Percentiles rank a stretch among this genome's conserved stretches.
These are phyloP conservation scores for Lasiodiplodia sp. DNA, from an alignment of 2,329 filamentous ascomycete species.

Conservation along the genomic window DNA sequence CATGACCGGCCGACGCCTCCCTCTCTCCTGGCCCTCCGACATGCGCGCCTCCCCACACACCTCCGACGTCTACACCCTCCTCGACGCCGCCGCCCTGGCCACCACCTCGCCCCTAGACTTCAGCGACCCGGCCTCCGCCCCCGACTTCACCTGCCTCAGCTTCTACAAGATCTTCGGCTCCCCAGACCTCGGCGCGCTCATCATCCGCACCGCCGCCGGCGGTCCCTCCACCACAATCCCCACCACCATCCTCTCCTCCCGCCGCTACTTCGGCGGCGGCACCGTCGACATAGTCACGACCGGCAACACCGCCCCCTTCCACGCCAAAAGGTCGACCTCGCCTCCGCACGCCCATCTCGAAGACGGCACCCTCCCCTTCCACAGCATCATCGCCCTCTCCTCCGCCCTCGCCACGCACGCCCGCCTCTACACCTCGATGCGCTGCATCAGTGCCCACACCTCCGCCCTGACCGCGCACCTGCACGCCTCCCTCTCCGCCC, in stretches of 20 bases:
- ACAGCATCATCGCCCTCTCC: slow-evolving; percentile 68
- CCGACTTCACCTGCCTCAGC: slow-evolving; percentile 87
- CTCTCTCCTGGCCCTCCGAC: slow-evolving; percentile 70
- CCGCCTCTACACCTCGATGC: slow-evolving; percentile 65
- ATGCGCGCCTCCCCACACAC: slow-evolving; percentile 41
- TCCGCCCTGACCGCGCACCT: slow-evolving; percentile 60
- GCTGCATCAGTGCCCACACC: slow-evolving; percentile 66
- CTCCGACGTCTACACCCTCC: slow-evolving; percentile 66
- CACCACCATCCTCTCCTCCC: slow-evolving; percentile 63
- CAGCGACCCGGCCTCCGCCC: slow-evolving; percentile 60
- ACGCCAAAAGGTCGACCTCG: slow-evolving; percentile 59
- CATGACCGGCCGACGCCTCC: slow-evolving; percentile 81
- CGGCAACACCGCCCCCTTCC: slow-evolving; percentile 54
- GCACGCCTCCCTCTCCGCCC: slow-evolving; percentile 54
- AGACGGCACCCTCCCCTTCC: slow-evolving; percentile 72
- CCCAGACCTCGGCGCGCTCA: slow-evolving; percentile 84
- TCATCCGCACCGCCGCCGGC: slow-evolving; percentile 69
- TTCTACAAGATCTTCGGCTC: slow-evolving; percentile 98
- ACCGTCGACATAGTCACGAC: slow-evolving; percentile 68
- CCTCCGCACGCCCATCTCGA: slow-evolving; percentile 68
- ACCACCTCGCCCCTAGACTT: slow-evolving; percentile 81
- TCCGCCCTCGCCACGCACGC: slow-evolving; percentile 66
- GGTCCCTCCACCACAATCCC: too few species aligned
- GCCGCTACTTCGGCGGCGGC: slow-evolving; percentile 74
- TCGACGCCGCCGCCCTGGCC: slow-evolving; percentile 84